These are phyloP conservation scores for Candida ascalaphidarum DNA, from an alignment of 805 yeast genomes.

Conservation along the genomic window DNA sequence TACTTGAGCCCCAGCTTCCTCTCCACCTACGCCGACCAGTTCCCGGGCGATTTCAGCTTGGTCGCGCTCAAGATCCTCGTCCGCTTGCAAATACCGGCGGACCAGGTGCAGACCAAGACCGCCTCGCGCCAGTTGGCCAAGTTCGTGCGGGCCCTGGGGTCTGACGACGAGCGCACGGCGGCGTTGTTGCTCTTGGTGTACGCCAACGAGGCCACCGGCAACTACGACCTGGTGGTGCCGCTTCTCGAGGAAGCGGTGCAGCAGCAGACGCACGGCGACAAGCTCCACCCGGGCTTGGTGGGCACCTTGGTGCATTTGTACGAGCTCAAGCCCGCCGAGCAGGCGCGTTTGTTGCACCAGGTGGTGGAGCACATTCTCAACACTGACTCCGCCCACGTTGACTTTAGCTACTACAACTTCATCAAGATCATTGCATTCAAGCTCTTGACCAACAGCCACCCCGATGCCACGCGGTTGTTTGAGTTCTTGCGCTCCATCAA, in stretches of 20 bases:
- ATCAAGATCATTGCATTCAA: constrained; percentile 23
- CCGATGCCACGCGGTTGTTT: constrained; percentile 12
- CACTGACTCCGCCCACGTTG: constrained; percentile 5
- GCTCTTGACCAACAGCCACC: constrained; percentile 10
- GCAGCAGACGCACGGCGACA: too few relatives aligned
- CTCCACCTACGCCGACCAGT: constrained; percentile 10
- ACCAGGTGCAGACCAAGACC: constrained; percentile 13
- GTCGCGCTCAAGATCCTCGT: constrained; percentile 20
- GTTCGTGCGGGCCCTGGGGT: constrained; percentile 1
- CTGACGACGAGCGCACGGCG: constrained; percentile 10
- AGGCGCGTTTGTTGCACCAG: constrained; percentile 1
- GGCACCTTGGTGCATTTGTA: constrained; percentile 4
- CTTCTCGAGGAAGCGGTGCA: constrained; percentile 6
- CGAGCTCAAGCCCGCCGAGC: constrained; percentile 3
- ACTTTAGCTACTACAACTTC: constrained; percentile 14
- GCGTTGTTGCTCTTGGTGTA: constrained; percentile 22
- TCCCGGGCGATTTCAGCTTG: constrained; percentile 23
- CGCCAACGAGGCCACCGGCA: constrained; percentile 10
- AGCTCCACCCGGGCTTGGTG: constrained; percentile 2
- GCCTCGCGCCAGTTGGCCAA: constrained; percentile 10
- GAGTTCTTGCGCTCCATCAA: constrained; percentile 10
- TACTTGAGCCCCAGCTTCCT: constrained; percentile 14
- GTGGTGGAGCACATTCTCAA: constrained; percentile 6
- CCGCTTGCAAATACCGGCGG: constrained; percentile 16
- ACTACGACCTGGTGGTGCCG: constrained; percentile 16